These are phyloP conservation scores for Lonicera japonica DNA, from an alignment of 129 eudicot genomes.

Conservation along the genomic window DNA sequence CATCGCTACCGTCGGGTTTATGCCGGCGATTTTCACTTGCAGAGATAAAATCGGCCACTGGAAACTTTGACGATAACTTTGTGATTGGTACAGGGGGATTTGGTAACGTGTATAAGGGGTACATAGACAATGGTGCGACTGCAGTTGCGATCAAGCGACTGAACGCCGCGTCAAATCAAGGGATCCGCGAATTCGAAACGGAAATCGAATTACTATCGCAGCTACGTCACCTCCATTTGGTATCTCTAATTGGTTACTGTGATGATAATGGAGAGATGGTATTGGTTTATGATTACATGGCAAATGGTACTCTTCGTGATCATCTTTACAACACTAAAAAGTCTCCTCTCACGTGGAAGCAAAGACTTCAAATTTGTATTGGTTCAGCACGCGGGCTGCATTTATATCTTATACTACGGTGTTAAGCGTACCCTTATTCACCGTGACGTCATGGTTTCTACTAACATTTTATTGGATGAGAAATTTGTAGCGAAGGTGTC, in stretches of 20 bases:
- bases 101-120: constrained; percentile 29
- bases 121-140: constrained; percentile 10
- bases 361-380: constrained; percentile 21
- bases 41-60: constrained; percentile 19
- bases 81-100: constrained; percentile 29
- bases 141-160: constrained; percentile 24
- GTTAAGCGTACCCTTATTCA: constrained; percentile 18
- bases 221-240: constrained; percentile 19
- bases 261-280: constrained; percentile 22
- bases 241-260: constrained; percentile 25
- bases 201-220: constrained; percentile 22
- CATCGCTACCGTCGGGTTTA: constrained; percentile 23
- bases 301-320: constrained; percentile 15
- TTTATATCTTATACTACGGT: constrained; percentile 23
- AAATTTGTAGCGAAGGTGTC: constrained; percentile 20
- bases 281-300: constrained; percentile 25
- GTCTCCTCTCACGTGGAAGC: constrained; percentile 19
- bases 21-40: constrained; percentile 18
- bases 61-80: constrained; percentile 9
- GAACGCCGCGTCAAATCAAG: constrained; percentile 22
- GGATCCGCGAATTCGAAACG: constrained; percentile 15
- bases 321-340: constrained; percentile 15
- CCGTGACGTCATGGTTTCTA: constrained; percentile 24
- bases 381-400: constrained; percentile 25
- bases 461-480: constrained; percentile 25